Base-by-base conservation (phyloP, 2,329 filamentous ascomycete genomes). In the Venturiaceae sp. region DNA sequence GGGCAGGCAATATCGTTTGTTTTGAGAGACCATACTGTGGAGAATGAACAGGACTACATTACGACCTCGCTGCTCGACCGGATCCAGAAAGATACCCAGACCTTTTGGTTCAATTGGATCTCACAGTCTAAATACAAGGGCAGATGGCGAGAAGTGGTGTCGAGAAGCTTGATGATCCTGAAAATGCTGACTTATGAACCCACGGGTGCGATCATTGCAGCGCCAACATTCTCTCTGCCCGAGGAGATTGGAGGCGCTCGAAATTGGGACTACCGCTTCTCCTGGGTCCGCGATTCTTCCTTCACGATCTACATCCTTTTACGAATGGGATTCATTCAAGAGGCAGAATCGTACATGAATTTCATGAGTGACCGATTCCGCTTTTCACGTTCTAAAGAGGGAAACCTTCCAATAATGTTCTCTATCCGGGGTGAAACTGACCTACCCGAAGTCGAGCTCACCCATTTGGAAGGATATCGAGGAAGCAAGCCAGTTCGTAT, bases 181-280 rank as follows among this genome's bases (percentile, higher is more conserved):
- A 91, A 91, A 70, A 77, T 91, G 71, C 76, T 91, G 64, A 90
- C 87, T 0, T 91, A 85, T 64, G 87, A 91, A 66, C 87, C 87
- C 0, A 91, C 87, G 0, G 87, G 88, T 2, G 88, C 87, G 8
- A 90, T 91, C 55, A 79, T 90, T 34, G 88, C 87, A 1, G 81
- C 87, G 1, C 87, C 88, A 0, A 91, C 87, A 0, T 92, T 91
- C 65, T 90, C 87, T 0, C 79, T 91, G 1, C 87, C 87, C 0
- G 87, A 91, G 68, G 84, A 86, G 55, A 81, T 90, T 39, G 87
- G 86, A 19, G 87, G 87, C 14, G 73, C 65, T 21, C 79, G 78
- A 16, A 80, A 80, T 54, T 80, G 78, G 85, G 85, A 88, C 68
- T 88, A 88, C 66, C 80, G 86, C n/a, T 92, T 83, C 70, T 88